Conservation (phyloP, 129 eudicot genomes). For the Kitagawia praeruptora region DNA sequence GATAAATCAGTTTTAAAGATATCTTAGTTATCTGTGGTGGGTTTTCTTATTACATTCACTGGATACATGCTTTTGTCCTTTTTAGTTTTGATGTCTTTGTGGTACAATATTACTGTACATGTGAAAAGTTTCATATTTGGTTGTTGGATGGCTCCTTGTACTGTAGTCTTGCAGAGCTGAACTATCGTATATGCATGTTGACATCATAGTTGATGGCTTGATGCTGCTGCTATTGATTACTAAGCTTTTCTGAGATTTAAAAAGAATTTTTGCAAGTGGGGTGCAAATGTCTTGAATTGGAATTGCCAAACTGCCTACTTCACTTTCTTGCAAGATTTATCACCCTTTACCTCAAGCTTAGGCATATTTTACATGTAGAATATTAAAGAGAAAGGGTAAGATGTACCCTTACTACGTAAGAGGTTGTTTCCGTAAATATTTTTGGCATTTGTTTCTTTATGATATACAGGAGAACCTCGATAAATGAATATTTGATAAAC, state of each 20-base stretch:
- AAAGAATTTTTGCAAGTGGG: not conserved
- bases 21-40: not conserved
- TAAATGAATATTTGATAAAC: no score
- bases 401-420: not conserved
- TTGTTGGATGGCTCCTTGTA: not conserved
- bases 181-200: not conserved
- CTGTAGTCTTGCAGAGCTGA: not conserved
- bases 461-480: no score
- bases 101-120: not conserved
- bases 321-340: not conserved
- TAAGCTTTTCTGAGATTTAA: not conserved
- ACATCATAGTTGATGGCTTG: not conserved
- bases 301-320: not conserved
- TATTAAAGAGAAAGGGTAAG: not conserved
- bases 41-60: not conserved
- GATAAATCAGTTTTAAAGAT: not conserved
- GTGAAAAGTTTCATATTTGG: slow-evolving; percentile 2
- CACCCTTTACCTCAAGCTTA: not conserved
- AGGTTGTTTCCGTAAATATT: not conserved
- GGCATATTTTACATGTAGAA: not conserved
- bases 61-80: not conserved
- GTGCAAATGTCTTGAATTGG: not conserved
- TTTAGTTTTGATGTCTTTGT: not conserved
- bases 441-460: not conserved
- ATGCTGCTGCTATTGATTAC: not conserved